phyloP scores from a whole-genome alignment of 2,329 filamentous ascomycete genomes.

The Rugonectria rugulosa region DNA sequence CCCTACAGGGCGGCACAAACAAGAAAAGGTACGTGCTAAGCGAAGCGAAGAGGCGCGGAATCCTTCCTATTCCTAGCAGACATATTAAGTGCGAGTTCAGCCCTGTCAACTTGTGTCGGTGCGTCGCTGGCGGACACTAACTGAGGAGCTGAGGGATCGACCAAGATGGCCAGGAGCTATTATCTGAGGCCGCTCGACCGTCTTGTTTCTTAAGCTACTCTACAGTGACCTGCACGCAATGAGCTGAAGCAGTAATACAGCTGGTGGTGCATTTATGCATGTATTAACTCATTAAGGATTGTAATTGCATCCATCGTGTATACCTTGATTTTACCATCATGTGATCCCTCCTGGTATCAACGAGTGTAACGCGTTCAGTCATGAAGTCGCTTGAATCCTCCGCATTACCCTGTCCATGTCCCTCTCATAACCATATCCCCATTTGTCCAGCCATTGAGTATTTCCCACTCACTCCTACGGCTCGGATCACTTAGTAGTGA shows the following conservation, averaged over 20 bases:
- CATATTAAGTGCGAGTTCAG: neutral
- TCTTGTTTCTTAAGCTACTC: neutral
- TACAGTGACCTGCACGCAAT: too few relatives aligned
- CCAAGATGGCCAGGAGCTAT: neutral
- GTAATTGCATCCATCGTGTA: neutral
- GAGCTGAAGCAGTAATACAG: too few relatives aligned
- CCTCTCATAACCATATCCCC: neutral
- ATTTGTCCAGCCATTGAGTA: neutral
- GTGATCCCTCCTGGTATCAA: neutral
- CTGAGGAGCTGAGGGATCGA: neutral
- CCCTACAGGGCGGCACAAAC: neutral
- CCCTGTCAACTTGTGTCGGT: neutral
- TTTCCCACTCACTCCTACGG: neutral
- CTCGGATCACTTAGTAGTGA: constrained; percentile 2
- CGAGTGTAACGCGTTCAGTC: neutral
- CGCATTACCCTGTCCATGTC: neutral
- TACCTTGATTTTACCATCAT: neutral
- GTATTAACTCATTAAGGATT: too few relatives aligned
- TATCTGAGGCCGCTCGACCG: neutral
- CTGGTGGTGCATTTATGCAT: too few relatives aligned
- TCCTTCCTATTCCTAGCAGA: neutral
- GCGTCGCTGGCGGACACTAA: neutral
- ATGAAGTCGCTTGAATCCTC: neutral
- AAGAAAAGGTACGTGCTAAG: neutral
- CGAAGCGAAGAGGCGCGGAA: neutral